Percentiles rank a stretch among this genome's conserved stretches.
phyloP scores from a whole-genome alignment of 805 yeast species.

The Kluyveromyces nonfermentans region DNA sequence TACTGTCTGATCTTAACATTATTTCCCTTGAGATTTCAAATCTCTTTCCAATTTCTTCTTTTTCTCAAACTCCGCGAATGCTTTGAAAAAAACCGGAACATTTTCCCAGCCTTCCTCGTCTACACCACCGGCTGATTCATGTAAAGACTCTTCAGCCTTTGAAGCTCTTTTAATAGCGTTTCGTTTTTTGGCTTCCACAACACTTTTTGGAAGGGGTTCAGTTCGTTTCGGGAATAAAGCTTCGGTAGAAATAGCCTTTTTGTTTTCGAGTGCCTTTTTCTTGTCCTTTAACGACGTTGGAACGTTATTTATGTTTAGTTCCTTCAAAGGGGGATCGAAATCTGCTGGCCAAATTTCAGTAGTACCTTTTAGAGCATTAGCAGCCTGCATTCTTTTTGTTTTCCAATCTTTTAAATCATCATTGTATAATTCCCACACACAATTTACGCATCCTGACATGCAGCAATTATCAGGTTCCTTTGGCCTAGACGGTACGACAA shows the following conservation, averaged over 20 bases:
- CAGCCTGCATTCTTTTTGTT: slow-evolving; percentile 49
- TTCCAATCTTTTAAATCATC: slow-evolving; percentile 87
- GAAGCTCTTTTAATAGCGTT: slow-evolving; percentile 8
- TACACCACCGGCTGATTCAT: slow-evolving; percentile 22
- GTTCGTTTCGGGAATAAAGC: slow-evolving; percentile 29
- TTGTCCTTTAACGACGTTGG: slow-evolving; percentile 31
- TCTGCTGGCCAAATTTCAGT: slow-evolving; percentile 53
- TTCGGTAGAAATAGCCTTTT: slow-evolving; percentile 18
- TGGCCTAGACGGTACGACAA: slow-evolving; percentile 76
- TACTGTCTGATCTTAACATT: too few species aligned
- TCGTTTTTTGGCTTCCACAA: slow-evolving; percentile 24
- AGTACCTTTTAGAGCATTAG: slow-evolving; percentile 33
- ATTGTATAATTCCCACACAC: slow-evolving; percentile 91
- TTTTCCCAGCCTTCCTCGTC: slow-evolving; percentile 43
- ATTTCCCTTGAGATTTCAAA: slow-evolving; percentile 11
- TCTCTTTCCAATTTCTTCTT: slow-evolving; percentile 36
- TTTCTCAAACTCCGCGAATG: slow-evolving; percentile 77
- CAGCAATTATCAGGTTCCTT: slow-evolving; percentile 92
- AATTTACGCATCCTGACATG: slow-evolving; percentile 93
- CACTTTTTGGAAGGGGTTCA: slow-evolving; percentile 26
- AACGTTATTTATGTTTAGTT: slow-evolving; percentile 34
- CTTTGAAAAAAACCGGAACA: slow-evolving; percentile 69
- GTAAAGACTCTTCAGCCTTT: slow-evolving; percentile 6
- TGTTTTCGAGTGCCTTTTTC: slow-evolving; percentile 21
- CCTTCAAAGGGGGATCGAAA: slow-evolving; percentile 47